Evolutionary conservation across 2,329 filamentous ascomycete species (phyloP).

Genomic region (Teratosphaeria viscida): DNA sequence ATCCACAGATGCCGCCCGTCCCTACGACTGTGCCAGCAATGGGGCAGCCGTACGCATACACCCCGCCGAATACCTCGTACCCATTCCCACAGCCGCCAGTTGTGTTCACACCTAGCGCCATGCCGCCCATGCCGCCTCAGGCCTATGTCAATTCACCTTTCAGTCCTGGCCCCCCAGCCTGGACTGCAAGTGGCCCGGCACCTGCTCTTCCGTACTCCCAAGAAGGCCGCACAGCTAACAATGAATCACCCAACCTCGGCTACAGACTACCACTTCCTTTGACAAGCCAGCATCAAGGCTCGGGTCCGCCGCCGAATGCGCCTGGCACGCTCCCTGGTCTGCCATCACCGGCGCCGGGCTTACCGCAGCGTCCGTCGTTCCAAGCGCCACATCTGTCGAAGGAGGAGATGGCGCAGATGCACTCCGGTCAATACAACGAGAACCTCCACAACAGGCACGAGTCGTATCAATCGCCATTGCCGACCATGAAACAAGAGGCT

Average conservation of each 20-base stretch:
- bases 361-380: constrained; percentile 52
- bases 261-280: background rate
- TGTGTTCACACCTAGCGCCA: background rate
- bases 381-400: constrained; percentile 43
- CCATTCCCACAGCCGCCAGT: background rate
- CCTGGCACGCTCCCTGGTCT: constrained; percentile 28
- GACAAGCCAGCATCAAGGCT: background rate
- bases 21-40: background rate
- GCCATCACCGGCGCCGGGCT: constrained; percentile 41
- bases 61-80: background rate
- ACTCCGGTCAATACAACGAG: constrained; percentile 33
- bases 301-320: background rate
- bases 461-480: background rate
- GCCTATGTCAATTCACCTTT: background rate
- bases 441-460: constrained; percentile 35
- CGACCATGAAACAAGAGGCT: background rate
- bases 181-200: background rate
- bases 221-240: background rate
- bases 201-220: background rate
- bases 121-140: background rate
- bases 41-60: background rate
- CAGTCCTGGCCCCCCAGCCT: background rate
- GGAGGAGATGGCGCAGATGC: constrained; percentile 47
- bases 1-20: background rate
- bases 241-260: background rate